Evolutionary conservation across 805 yeast species (phyloP), one percentile per base, ranked within the genome.

Genomic region (Tetrapisispora nanseiensis): DNA sequence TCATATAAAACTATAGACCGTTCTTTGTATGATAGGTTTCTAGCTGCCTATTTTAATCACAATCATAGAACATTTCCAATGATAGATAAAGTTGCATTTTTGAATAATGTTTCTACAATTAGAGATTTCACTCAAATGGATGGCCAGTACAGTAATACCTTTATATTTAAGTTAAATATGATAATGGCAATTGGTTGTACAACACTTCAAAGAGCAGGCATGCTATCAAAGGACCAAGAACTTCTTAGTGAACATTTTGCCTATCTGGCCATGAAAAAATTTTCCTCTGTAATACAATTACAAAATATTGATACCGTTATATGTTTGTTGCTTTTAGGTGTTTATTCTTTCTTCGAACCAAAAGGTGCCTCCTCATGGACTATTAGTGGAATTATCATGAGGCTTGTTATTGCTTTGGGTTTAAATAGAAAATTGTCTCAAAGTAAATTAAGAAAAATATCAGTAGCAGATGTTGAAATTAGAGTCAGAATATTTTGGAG

Each of bases 101-200:
- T 63, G 33, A 56, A 59, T 7, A 50, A 54, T 15, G 66, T 68
- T 6, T 51, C 60, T 2, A 51, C 54, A 2, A 54, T 63, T 5
- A 40, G 55, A 7, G 55, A 56, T 28, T 59, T 66, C 28, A 33
- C 42, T 5, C 21, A 27, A 15, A 55, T 59, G 43, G 48, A 55
- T 20, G 51, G 48, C 15, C 41, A 44, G 16, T 49, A 48, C 37
- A 59, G 56, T 41, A 52, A 50, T 13, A 37, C 48, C 2, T 61
- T 60, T 18, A 56, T 63, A 20, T 75, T 73, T 47, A 74, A 75
- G 55, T 48, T 75, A 10, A 69, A 67, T 51, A 70, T 76, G 74
- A 67, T 74, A 2, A 63, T 74, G 59, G 75, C 78, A 5, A 70
- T 74, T 33, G 80, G 80, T 1, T 72, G 76, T 42, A 70, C 76